Base-by-base conservation (phyloP, 1,139 yeast genomes). In the Meyerozyma smithsonii region DNA sequence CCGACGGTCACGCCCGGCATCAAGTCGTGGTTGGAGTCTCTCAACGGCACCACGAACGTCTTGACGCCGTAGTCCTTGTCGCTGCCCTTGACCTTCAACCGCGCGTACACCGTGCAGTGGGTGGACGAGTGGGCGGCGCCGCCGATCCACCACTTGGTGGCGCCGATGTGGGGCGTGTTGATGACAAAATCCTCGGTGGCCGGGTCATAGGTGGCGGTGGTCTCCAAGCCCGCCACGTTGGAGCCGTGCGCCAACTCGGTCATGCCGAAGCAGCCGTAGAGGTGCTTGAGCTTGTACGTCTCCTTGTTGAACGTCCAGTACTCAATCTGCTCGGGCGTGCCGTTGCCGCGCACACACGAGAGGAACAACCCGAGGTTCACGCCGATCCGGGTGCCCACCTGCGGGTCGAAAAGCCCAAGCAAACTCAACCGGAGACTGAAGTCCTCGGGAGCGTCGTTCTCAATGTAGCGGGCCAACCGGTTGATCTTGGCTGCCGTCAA, bases 81-180 rank as follows among this genome's bases (percentile, higher is more conserved):
- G 52, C 66, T 57, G 36, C 72, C 74, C 40, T 65, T 54, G 41
- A 70, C 73, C 39, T 64, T 61, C 47, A 69, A 64, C 45, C 76
- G 53, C 35, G 74, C 75, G 51, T 70, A 70, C 39, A 61, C 68
- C 18, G 66, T 40, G 43, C 69, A 59, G 52, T 69, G 76, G 36
- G 75, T 67, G 36, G 76, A 65, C n/a, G 73, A 65, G 53, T 70
- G 76, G 37, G 75, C 74, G 42, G 76, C 74, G 50, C 75, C 75
- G 40, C 76, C 75, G 40, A 70, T 70, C 76, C 76, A 70, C 76
- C 76, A 70, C 52, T 70, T 70, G 46, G 76, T 69, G 45, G 76
- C 76, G 51, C 75, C 73, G 49, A 69, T 62, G 51, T 69, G 73
- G 5, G 76, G 76, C 35, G 76, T 70, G 54, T 69, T 62, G 49